Base-by-base conservation (phyloP, 257 asterid species). In the Pogostemon cablin region DNA sequence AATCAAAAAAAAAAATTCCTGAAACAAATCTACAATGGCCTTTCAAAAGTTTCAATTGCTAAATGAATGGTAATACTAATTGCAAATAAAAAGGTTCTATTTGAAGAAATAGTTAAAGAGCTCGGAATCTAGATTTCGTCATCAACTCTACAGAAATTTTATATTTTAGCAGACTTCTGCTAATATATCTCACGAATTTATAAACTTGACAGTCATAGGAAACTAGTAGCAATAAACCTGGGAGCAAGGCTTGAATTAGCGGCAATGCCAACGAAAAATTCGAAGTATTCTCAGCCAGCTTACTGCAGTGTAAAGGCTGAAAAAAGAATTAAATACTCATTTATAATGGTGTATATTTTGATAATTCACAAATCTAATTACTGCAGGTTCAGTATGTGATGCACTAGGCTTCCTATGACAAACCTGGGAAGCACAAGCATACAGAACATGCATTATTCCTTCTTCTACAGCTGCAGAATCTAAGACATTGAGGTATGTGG, bases 341-440 rank as follows among this genome's bases (percentile, higher is more conserved):
- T 73, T 46, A 56, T 65, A 47, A 57, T 66, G 20, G 61, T 48
- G 72, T 56, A 8, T 72, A 62, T 44, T 25, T 47, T 17, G 9
- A 61, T 32, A 57, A 79, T 43, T 46, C 5, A 60, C 20, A 50
- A 25, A 52, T 38, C 46, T 12, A 42, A 52, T 42, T 67, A 68
- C 37, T 39, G 20, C 52, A 50, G 5, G 54, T 71, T 54, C 11
- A 12, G 50, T 63, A 67, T 11, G 63, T 10, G 20, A 57, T 55
- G 56, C 43, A 47, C 9, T 47, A 34, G 4, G 67, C 46, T 68
- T 70, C 59, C 71, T 75, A 75, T 47, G 68, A 82, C 90, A 63
- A 71, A 93, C 99, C 99, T 87, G 96, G 77, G 98, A 87, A 57
- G 96, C 89, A 84, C 87, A 91, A 75, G 95, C 99, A 80, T 87